Percentiles rank a stretch among this genome's conserved stretches.
phyloP scores from a whole-genome alignment of 768 basidiomycete genomes.

The Cantharellus anzutake region DNA sequence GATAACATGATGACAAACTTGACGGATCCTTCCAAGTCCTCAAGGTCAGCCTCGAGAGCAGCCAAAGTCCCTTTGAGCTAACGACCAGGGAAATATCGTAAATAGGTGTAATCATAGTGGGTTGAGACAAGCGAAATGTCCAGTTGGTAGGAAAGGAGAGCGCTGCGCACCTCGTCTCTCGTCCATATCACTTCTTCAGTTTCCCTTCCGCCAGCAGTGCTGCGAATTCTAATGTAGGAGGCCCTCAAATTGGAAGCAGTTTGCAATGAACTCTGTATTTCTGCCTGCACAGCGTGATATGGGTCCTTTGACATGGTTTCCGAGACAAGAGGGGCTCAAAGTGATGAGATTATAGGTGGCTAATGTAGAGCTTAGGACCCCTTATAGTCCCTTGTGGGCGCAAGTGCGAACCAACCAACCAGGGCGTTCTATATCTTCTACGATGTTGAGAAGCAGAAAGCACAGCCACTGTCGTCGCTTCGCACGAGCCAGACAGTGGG shows the following conservation, averaged over 20 bases:
- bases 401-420: too few species aligned
- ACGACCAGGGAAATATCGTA: not conserved
- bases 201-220: constrained; percentile 41
- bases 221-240: constrained; percentile 61
- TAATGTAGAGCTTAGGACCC: too few species aligned
- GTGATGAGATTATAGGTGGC: too few species aligned
- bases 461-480: too few species aligned
- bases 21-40: constrained; percentile 89
- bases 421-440: too few species aligned
- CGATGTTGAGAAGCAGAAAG: too few species aligned
- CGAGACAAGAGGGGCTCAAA: too few species aligned
- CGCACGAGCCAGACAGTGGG: too few species aligned
- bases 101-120: not conserved
- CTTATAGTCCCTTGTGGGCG: too few species aligned
- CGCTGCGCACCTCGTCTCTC: constrained; percentile 40
- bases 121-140: constrained; percentile 4
- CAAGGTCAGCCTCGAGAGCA: constrained; percentile 67
- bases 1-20: constrained; percentile 24
- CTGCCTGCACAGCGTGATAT: constrained; percentile 71
- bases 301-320: constrained; percentile 32
- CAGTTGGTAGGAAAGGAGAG: constrained; percentile 4
- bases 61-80: constrained; percentile 63
- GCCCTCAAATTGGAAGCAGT: constrained; percentile 49
- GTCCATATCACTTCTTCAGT: constrained; percentile 72
- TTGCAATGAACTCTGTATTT: constrained; percentile 59